These are phyloP conservation scores for Penicillium taxi DNA, from an alignment of 495 filamentous ascomycete genomes.

Conservation along the genomic window DNA sequence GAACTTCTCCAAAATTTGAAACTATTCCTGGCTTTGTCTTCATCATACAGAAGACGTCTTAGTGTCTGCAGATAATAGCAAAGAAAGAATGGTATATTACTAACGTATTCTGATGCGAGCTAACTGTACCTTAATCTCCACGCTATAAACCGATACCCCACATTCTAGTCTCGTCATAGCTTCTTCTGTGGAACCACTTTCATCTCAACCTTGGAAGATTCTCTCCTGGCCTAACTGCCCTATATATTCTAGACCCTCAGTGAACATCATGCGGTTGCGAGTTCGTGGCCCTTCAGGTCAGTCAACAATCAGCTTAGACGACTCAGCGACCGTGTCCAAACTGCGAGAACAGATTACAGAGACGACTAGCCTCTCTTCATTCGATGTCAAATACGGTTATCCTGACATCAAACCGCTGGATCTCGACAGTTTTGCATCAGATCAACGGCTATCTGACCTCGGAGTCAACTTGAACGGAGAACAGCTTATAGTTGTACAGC, in stretches of 20 bases:
- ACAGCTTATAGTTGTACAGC: constrained; percentile 60
- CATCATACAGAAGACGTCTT: too few relatives aligned
- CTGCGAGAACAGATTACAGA: constrained; percentile 49
- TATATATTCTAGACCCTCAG: neutral
- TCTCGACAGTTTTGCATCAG: constrained; percentile 41
- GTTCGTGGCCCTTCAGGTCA: constrained; percentile 56
- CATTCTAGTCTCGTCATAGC: too few relatives aligned
- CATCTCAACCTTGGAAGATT: too few relatives aligned
- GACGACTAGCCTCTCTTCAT: constrained; percentile 42
- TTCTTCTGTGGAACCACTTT: constrained; percentile 5
- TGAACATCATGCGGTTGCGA: constrained; percentile 48
- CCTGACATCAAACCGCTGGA: constrained; percentile 61
- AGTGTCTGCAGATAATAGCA: too few relatives aligned
- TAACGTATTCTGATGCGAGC: too few relatives aligned
- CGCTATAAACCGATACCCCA: too few relatives aligned
- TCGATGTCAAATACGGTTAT: constrained; percentile 83
- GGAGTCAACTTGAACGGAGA: constrained; percentile 72
- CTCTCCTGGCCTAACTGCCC: neutral
- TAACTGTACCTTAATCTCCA: too few relatives aligned
- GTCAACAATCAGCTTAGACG: constrained; percentile 54
- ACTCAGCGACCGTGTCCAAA: constrained; percentile 56
- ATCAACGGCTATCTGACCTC: constrained; percentile 44
- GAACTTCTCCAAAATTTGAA: too few relatives aligned
- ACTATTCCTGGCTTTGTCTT: too few relatives aligned
- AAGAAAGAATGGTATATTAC: too few relatives aligned